These are phyloP conservation scores for Mariannaea sp. DNA, from an alignment of 2,329 filamentous ascomycete genomes.

Conservation along the genomic window DNA sequence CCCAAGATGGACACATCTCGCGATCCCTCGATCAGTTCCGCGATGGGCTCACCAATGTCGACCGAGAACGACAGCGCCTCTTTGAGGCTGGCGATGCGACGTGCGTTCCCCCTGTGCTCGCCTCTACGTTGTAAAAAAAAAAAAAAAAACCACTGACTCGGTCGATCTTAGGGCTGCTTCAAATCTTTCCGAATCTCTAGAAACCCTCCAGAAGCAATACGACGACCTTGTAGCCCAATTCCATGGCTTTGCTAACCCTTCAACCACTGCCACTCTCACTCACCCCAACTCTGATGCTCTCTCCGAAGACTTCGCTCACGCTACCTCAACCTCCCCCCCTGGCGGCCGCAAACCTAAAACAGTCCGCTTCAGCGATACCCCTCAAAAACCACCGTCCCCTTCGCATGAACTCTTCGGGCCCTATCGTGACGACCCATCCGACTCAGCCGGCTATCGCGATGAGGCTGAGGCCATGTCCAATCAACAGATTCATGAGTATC, in stretches of 20 bases:
- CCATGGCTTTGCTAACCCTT: conserved; percentile 63
- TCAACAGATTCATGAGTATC: conserved; percentile 84
- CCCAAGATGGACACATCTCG: conserved; percentile 87
- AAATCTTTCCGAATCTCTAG: conserved; percentile 66
- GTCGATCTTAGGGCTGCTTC: conserved; percentile 49
- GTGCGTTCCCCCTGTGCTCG: conserved; percentile 47
- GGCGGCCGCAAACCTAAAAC: conserved; percentile 62
- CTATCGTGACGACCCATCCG: conserved; percentile 72
- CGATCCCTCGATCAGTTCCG: conserved; percentile 85
- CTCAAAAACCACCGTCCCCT: conserved; percentile 40
- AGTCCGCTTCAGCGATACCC: conserved; percentile 83
- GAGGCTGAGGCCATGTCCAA: conserved; percentile 70
- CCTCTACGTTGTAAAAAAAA: no score
- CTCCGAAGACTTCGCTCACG: conserved; percentile 67
- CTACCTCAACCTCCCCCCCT: conserved; percentile 49
- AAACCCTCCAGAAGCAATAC: conserved; percentile 73
- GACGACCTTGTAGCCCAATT: conserved; percentile 81
- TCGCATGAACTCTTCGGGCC: conserved; percentile 54
- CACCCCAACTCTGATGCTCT: conserved; percentile 69
- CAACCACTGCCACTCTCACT: conserved; percentile 56
- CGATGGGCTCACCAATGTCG: conserved; percentile 74
- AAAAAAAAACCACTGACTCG: not conserved
- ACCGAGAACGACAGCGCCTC: conserved; percentile 66
- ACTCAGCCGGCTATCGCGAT: conserved; percentile 62
- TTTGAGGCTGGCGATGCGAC: conserved; percentile 66